phyloP scores from a whole-genome alignment of 225 moss, liverwort and hornwort genomes.

The Physcomitrium patens region DNA sequence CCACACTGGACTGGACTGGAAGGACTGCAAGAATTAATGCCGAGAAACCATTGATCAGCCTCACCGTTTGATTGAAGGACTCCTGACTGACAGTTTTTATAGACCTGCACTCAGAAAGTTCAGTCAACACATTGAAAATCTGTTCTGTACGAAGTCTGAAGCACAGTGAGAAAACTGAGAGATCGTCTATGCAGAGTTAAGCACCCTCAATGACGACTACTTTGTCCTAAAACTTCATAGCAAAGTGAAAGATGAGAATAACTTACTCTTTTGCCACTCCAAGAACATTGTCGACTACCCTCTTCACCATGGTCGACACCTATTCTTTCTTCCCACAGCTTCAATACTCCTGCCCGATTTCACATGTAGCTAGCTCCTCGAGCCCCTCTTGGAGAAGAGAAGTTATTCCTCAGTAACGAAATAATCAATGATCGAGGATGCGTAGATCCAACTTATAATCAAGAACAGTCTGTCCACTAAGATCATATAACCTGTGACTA shows the following conservation, averaged over 20 bases:
- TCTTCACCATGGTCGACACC: slow-evolving; percentile 63
- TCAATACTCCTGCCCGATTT: slow-evolving; percentile 7
- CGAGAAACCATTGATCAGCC: slow-evolving; percentile 88
- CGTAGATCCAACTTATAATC: not conserved
- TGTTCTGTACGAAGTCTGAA: not conserved
- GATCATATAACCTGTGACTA: not conserved
- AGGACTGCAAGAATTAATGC: slow-evolving; percentile 80
- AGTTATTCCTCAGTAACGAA: not conserved
- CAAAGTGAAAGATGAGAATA: not conserved
- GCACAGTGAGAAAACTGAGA: not conserved
- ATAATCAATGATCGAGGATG: not conserved
- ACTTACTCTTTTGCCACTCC: slow-evolving; percentile 94
- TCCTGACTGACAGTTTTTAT: slow-evolving; percentile 88
- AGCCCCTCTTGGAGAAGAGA: not conserved
- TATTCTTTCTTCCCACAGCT: slow-evolving; percentile 13
- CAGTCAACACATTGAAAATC: not conserved
- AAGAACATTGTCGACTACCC: slow-evolving; percentile 76
- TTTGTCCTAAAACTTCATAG: not conserved
- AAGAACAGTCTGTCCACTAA: not conserved
- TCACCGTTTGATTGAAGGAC: slow-evolving; percentile 79
- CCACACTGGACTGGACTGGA: slow-evolving; percentile 76
- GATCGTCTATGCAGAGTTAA: too few species aligned
- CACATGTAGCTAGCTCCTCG: slow-evolving; percentile 24
- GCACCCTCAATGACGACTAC: not conserved
- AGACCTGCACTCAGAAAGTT: slow-evolving; percentile 55